Evolutionary conservation across 176 grass and related monocot species (phyloP), one percentile per base, ranked within the genome.

Genomic region (Oryza glumipatula): DNA sequence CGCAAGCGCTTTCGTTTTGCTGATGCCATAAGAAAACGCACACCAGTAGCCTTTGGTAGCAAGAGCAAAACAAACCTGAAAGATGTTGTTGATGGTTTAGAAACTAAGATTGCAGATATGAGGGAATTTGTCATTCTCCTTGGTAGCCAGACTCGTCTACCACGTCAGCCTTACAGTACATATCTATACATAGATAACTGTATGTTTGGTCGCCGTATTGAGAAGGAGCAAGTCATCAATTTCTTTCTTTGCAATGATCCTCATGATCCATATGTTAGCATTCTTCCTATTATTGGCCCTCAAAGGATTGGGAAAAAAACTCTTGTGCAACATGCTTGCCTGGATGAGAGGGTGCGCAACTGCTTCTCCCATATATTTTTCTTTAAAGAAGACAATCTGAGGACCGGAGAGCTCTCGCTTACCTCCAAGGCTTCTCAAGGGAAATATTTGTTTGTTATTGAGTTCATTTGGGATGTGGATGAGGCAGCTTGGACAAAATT

Each of bases 321-420:
- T 19, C 76, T 88, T 9, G 77, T 82, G 38, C 84, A 80, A 9
- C 88, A 93, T 86, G 83, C 73, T 85, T 90, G 78, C 81, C 26
- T 65, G 9, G 72, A 93, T 79, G 72, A 86, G 41, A 85, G 76
- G 47, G 81, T 93, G 61, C 58, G 46, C 11, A 24, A 1, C 39
- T 48, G 13, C 67, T 87, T 90, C 82, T 32, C 74, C 11, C 15
- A 82, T 9, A 73, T 73, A 26, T 24, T 30, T 4, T 70, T 77
- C 61, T 48, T 72, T 5, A 33, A 68, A 45, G 63, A 35, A 74
- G 49, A 78, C 26, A 79, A 82, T 72, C 84, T 85, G 9, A 3
- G 3, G 63, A 68, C 21, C 0, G 23, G 14, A 58, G 39, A 65
- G 17, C 75, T 67, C 35, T 0, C 4, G 0, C 2, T 10, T 3